Base-by-base conservation (phyloP, 352 stramenopile species). In the Phytopythium boreale region DNA sequence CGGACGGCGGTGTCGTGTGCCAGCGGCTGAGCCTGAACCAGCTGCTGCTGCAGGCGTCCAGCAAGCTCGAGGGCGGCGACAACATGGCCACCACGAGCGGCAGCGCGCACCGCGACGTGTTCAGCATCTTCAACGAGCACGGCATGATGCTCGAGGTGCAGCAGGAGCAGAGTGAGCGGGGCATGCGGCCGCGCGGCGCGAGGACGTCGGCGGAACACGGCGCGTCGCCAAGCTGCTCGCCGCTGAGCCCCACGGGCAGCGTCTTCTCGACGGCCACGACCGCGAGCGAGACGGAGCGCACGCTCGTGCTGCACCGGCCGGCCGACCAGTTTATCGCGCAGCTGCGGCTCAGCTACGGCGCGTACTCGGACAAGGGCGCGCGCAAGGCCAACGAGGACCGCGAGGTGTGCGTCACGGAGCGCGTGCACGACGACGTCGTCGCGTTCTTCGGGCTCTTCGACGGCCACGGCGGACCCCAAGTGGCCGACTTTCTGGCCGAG, bases 361-460 rank as follows among this genome's bases (percentile, higher is more conserved):
- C 77, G 41, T 92, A 79, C 59, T 93, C 87, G 20, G 80, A 93
- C 71, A 87, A 84, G 43, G 87, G 87, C 24, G 76, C 82, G 59
- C 87, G 87, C 37, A 89, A 87, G 36, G 36, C 69, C 15, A 95
- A 95, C 72, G 87, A 95, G 68, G 87, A 95, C 69, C 75, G 84
- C 63, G 66, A 81, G 31, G 74, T 79, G 11, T 90, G 72, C 57
- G 70, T 70, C 2, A 79, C 81, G 34, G 70, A 76, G n/a, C 69
- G 52, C 57, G 72, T 90, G 7, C 52, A 75, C 44, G 69, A 91
- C 63, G 77, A 94, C 22, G 72, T 81, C 1, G 74, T 92, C 17
- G 85, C 82, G 31, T 96, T 87, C 64, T 93, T 96, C 61, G 88
- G 81, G n/a, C 66, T 96, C 1, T 96, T 91, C 65, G 88, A 96